Percentiles rank a stretch among this genome's conserved stretches.
Evolutionary conservation across 164 flowering plant species (phyloP).

Genomic region (Vitis amurensis): DNA sequence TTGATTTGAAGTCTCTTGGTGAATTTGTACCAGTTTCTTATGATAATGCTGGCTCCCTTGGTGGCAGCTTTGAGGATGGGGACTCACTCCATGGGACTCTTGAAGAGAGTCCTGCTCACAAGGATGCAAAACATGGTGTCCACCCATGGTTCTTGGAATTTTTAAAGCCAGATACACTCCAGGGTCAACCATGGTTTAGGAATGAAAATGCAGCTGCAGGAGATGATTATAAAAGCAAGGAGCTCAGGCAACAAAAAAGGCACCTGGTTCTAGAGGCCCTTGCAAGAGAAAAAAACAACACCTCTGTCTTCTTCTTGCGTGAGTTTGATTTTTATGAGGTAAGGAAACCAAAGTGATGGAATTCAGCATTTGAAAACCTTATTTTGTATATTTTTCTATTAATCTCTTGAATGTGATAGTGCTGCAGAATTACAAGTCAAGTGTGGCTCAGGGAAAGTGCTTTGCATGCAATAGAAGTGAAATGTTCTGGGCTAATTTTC

Average conservation of each 20-base stretch:
- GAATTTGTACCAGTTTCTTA: constrained; percentile 9
- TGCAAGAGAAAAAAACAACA: constrained; percentile 20
- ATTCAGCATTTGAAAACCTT: too few species aligned
- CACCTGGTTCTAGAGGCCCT: constrained; percentile 26
- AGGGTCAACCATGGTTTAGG: constrained; percentile 16
- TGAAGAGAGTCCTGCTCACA: constrained; percentile 2
- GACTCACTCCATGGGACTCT: not conserved
- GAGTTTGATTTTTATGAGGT: constrained; percentile 37
- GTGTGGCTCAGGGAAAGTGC: constrained; percentile 26
- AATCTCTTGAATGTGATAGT: not conserved
- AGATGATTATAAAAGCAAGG: not conserved
- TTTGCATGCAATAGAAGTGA: constrained; percentile 28
- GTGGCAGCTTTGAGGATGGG: constrained; percentile 1
- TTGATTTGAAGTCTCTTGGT: constrained; percentile 12
- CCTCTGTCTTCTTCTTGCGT: constrained; percentile 34
- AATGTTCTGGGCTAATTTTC: constrained; percentile 39
- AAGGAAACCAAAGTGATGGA: not conserved
- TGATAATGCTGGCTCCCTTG: constrained; percentile 3
- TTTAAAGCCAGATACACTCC: constrained; percentile 29
- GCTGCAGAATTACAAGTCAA: constrained; percentile 33
- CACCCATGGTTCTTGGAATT: constrained; percentile 27
- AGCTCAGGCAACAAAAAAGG: constrained; percentile 1
- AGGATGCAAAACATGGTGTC: not conserved
- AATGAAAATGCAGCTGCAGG: not conserved
- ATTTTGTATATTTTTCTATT: not conserved